phyloP scores from a whole-genome alignment of 1,139 yeast genomes.

The Debaryomyces fabryi region DNA sequence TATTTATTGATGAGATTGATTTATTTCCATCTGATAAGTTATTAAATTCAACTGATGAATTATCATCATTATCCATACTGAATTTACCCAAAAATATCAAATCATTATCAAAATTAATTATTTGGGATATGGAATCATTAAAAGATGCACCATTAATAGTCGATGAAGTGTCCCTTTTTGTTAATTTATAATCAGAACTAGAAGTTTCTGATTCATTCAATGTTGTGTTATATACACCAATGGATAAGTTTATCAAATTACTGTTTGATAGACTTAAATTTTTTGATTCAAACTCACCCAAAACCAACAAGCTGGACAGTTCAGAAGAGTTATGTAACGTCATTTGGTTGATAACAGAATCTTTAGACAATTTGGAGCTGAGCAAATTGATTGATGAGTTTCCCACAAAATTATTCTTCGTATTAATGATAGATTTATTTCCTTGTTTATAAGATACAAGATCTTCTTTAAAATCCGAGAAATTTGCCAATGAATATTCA shows the following conservation, averaged over 20 bases:
- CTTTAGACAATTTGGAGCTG: constrained; percentile 51
- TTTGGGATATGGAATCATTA: constrained; percentile 31
- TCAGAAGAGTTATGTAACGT: constrained; percentile 29
- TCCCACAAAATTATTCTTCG: constrained; percentile 53
- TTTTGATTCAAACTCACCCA: constrained; percentile 52
- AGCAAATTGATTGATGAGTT: constrained; percentile 69
- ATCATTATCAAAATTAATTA: constrained; percentile 25
- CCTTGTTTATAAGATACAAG: constrained; percentile 30
- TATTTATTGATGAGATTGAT: constrained; percentile 31
- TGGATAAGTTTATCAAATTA: constrained; percentile 31
- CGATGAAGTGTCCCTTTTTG: constrained; percentile 26
- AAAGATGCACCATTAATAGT: constrained; percentile 34
- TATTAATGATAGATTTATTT: constrained; percentile 31
- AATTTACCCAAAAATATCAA: constrained; percentile 40
- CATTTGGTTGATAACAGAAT: constrained; percentile 43
- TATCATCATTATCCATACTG: constrained; percentile 21
- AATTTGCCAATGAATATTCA: constrained; percentile 77
- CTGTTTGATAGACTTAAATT: constrained; percentile 31
- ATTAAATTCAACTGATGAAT: constrained; percentile 22
- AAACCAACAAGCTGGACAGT: constrained; percentile 31
- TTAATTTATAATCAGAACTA: constrained; percentile 7
- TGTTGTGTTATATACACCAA: constrained; percentile 35
- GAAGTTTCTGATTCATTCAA: constrained; percentile 32
- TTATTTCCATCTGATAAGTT: constrained; percentile 36
- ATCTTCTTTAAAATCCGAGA: constrained; percentile 47